Conservation (phyloP, 306 rosid species). For the Hippophae tibetana region DNA sequence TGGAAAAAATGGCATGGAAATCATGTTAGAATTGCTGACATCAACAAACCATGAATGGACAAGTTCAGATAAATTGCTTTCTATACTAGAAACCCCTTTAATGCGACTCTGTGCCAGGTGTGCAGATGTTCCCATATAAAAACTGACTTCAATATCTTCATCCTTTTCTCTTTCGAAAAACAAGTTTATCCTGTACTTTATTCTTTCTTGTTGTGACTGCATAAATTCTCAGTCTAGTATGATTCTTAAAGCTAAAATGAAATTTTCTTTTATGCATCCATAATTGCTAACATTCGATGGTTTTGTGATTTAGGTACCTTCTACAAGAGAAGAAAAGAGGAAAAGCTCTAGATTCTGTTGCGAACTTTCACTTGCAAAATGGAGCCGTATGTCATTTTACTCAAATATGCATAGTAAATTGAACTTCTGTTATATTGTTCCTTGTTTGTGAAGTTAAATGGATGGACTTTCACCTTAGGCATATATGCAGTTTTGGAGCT, state of each 20-base stretch:
- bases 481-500: slow-evolving; percentile 8
- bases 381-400: slow-evolving; percentile 67
- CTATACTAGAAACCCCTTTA: slow-evolving; percentile 46
- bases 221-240: no score
- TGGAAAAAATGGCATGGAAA: slow-evolving; percentile 69
- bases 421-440: slow-evolving; percentile 5
- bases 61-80: slow-evolving; percentile 40
- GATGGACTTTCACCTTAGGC: slow-evolving; percentile 1
- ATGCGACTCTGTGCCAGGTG: slow-evolving; percentile 83
- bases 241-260: slow-evolving; percentile 8
- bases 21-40: slow-evolving; percentile 60
- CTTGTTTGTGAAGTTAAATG: background rate
- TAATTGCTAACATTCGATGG: slow-evolving; percentile 2
- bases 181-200: background rate
- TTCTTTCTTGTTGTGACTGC: background rate
- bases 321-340: slow-evolving; percentile 95
- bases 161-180: background rate
- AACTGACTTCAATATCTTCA: background rate
- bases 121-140: background rate
- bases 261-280: slow-evolving; percentile 2
- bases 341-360: slow-evolving; percentile 88
- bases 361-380: slow-evolving; percentile 94
- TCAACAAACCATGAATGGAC: slow-evolving; percentile 64
- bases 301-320: slow-evolving; percentile 61
- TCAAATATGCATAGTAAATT: slow-evolving; percentile 6